A percentile compares a stretch with the other conserved stretches of the same genome.
phyloP scores from a whole-genome alignment of 2,329 filamentous ascomycete species.

The Claviceps paspali region DNA sequence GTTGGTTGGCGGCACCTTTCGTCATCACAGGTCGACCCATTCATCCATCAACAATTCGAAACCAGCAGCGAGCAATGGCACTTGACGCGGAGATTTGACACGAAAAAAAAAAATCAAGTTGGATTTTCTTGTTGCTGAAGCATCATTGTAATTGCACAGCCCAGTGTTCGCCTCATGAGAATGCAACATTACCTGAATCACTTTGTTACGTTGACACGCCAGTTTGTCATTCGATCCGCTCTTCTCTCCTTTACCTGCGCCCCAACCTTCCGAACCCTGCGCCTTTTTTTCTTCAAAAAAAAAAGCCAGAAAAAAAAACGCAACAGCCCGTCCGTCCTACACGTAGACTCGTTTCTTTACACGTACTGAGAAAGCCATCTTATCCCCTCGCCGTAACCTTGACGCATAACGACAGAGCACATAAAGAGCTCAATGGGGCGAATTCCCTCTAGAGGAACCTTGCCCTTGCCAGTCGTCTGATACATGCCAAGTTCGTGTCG shows the following conservation, averaged over 20 bases:
- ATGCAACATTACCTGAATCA: conserved; percentile 18
- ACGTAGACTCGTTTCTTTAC: conserved; percentile 25
- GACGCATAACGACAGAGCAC: conserved; percentile 97
- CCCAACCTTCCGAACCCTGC: background rate
- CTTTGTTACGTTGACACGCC: conserved; percentile 4
- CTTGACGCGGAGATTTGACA: too few species aligned
- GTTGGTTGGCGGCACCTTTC: background rate
- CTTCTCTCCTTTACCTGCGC: conserved; percentile 1
- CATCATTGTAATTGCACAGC: conserved; percentile 16
- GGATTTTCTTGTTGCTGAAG: conserved; percentile 3
- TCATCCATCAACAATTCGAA: too few species aligned
- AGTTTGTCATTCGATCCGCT: background rate
- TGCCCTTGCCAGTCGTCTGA: conserved; percentile 93
- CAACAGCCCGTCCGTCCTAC: background rate
- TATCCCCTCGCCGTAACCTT: conserved; percentile 85
- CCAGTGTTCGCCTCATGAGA: conserved; percentile 18
- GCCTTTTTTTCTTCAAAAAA: background rate
- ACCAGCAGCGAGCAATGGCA: too few species aligned
- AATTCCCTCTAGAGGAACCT: conserved; percentile 82
- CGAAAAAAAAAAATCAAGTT: background rate
- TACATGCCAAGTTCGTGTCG: conserved; percentile 84
- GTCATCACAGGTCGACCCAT: background rate
- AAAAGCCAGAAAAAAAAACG: background rate
- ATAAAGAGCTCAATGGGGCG: conserved; percentile 95
- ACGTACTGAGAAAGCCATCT: conserved; percentile 89